Conservation (phyloP, 164 flowering plant species). For the Cinnamomum micranthum region DNA sequence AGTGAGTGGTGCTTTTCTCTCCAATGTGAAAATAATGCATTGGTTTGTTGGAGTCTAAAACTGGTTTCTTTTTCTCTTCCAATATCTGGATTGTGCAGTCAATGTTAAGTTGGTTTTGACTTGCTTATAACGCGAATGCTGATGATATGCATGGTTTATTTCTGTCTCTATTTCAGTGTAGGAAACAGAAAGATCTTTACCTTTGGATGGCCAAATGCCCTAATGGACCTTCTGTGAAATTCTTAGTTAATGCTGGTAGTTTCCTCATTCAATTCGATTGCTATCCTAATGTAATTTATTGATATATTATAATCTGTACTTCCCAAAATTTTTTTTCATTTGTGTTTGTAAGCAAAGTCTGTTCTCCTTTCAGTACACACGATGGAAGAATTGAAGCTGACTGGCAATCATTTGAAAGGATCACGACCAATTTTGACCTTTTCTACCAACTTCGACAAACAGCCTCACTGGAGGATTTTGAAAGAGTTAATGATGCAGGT, state of each 20-base stretch:
- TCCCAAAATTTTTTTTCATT: background rate
- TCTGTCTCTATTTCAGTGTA: constrained; percentile 54
- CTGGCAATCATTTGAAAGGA: constrained; percentile 91
- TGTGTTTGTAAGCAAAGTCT: background rate
- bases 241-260: constrained; percentile 89
- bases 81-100: no score
- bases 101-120: no score
- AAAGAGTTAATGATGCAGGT: constrained; percentile 92
- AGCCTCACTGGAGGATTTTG: constrained; percentile 84
- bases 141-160: no score
- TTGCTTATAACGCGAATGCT: no score
- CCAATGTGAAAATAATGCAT: no score
- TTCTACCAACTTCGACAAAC: constrained; percentile 75
- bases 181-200: constrained; percentile 92
- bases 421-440: constrained; percentile 88
- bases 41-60: no score
- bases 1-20: no score
- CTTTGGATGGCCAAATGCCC: constrained; percentile 96
- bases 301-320: background rate
- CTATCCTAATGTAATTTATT: background rate
- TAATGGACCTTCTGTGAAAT: constrained; percentile 95
- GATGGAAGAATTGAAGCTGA: constrained; percentile 97
- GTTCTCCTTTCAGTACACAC: constrained; percentile 69
- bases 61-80: no score
- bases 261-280: background rate